These are phyloP conservation scores for Malus asiatica DNA, from an alignment of 306 rosid species.

Conservation along the genomic window DNA sequence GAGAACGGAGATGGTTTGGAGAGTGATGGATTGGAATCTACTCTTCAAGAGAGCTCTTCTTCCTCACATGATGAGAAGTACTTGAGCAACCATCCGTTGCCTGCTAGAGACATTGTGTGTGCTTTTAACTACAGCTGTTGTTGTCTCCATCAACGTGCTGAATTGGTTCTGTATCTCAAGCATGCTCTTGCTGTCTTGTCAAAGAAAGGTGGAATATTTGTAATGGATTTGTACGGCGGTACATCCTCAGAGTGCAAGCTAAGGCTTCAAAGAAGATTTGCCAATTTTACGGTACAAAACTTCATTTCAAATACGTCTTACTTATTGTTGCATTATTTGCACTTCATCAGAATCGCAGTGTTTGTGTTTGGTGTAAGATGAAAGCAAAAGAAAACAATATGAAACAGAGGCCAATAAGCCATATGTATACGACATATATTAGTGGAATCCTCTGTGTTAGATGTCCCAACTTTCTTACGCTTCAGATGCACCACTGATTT, in stretches of 20 bases:
- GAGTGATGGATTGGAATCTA: slow-evolving; percentile 29
- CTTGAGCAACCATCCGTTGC: slow-evolving; percentile 31
- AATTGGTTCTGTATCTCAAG: slow-evolving; percentile 72
- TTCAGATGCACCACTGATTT: too few relatives aligned
- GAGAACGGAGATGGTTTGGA: slow-evolving; percentile 22
- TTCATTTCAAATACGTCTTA: slow-evolving; percentile 8
- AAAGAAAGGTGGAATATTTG: slow-evolving; percentile 75
- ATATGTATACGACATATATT: too few relatives aligned
- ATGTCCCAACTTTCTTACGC: too few relatives aligned
- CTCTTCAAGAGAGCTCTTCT: slow-evolving; percentile 25
- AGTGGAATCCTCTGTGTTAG: too few relatives aligned
- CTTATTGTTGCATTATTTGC: slow-evolving; percentile 6
- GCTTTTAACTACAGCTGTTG: slow-evolving; percentile 98
- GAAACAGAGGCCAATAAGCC: too few relatives aligned
- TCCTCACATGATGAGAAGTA: slow-evolving; percentile 21
- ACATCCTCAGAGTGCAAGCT: slow-evolving; percentile 76
- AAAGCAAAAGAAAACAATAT: too few relatives aligned
- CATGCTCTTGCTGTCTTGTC: slow-evolving; percentile 61
- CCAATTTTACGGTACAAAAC: slow-evolving; percentile 72
- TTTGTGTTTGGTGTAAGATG: background rate
- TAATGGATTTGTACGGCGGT: slow-evolving; percentile 95
- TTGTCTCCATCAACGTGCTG: slow-evolving; percentile 81
- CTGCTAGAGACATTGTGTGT: slow-evolving; percentile 72
- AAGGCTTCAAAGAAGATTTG: slow-evolving; percentile 75
- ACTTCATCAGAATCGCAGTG: background rate